A percentile compares a stretch with the other conserved stretches of the same genome.
Conservation (phyloP, 805 yeast species). For the Lipomyces oligophaga region DNA sequence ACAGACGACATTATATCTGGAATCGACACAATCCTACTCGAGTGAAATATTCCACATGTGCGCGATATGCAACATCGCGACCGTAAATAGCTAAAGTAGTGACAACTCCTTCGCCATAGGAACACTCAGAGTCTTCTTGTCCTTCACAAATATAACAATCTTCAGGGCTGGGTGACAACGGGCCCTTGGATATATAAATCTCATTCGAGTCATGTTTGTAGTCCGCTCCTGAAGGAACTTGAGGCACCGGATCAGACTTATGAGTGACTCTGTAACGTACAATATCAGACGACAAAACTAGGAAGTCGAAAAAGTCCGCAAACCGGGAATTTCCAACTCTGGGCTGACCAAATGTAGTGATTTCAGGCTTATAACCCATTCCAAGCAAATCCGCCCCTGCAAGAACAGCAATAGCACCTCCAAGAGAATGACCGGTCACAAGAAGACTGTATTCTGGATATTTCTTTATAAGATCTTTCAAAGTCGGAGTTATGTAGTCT, state of each 20-base stretch:
- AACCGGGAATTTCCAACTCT: slow-evolving; percentile 55
- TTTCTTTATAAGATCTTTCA: slow-evolving; percentile 32
- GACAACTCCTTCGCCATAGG: slow-evolving; percentile 27
- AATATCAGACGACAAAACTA: slow-evolving; percentile 3
- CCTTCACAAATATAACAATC: slow-evolving; percentile 28
- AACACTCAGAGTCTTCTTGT: slow-evolving; percentile 27
- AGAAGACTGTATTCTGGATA: slow-evolving; percentile 50
- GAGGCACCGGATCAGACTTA: slow-evolving; percentile 28
- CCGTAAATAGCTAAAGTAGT: slow-evolving; percentile 15
- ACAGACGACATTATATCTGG: slow-evolving; percentile 11
- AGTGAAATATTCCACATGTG: slow-evolving; percentile 28
- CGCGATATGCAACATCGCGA: slow-evolving; percentile 19
- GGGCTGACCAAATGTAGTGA: slow-evolving; percentile 62
- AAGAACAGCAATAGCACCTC: slow-evolving; percentile 65
- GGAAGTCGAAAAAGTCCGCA: slow-evolving; percentile 49
- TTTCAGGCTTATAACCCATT: slow-evolving; percentile 51
- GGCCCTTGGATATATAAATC: slow-evolving; percentile 28
- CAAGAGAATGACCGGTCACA: slow-evolving; percentile 71
- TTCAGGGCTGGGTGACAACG: slow-evolving; percentile 20
- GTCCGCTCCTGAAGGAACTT: slow-evolving; percentile 22
- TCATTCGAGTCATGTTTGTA: slow-evolving; percentile 25
- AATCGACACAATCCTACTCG: slow-evolving; percentile 24
- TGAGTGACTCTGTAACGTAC: slow-evolving; percentile 26
- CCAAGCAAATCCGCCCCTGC: slow-evolving; percentile 59
- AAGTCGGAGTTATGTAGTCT: slow-evolving; percentile 35